phyloP scores from a whole-genome alignment of 2,329 filamentous ascomycete species.

The Ascocoryne sarcoides region DNA sequence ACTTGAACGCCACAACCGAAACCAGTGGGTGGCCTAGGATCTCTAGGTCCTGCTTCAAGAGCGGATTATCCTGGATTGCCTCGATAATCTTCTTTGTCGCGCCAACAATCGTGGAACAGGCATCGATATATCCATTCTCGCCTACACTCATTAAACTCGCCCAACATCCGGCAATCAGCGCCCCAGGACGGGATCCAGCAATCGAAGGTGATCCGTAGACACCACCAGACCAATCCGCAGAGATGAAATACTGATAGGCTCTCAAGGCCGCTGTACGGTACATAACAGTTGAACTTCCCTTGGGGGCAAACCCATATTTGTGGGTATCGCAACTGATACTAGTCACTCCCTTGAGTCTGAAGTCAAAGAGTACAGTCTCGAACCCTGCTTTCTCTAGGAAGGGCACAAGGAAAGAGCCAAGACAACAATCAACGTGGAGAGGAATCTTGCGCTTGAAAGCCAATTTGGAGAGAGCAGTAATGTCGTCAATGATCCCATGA shows the following conservation, averaged over 20 bases:
- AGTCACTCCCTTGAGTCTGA: constrained; percentile 86
- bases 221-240: constrained; percentile 88
- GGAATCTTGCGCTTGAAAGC: constrained; percentile 73
- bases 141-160: constrained; percentile 82
- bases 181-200: constrained; percentile 84
- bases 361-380: constrained; percentile 81
- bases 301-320: constrained; percentile 98
- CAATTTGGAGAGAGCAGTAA: constrained; percentile 72
- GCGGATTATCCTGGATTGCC: constrained; percentile 60
- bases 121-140: constrained; percentile 77
- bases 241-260: constrained; percentile 93
- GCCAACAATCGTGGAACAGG: constrained; percentile 82
- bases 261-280: constrained; percentile 76
- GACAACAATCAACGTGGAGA: constrained; percentile 94
- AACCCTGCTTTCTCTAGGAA: constrained; percentile 92
- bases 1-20: constrained; percentile 80
- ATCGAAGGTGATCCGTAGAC: constrained; percentile 92
- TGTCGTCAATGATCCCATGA: constrained; percentile 96
- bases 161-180: constrained; percentile 95
- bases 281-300: constrained; percentile 88
- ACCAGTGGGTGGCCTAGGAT: constrained; percentile 81
- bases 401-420: constrained; percentile 90
- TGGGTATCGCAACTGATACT: constrained; percentile 96
- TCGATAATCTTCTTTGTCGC: constrained; percentile 74
- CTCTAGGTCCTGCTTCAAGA: constrained; percentile 63